These are phyloP conservation scores for Limnomonas spitsbergensis DNA, from an alignment of 139 green algal genomes.

Conservation along the genomic window DNA sequence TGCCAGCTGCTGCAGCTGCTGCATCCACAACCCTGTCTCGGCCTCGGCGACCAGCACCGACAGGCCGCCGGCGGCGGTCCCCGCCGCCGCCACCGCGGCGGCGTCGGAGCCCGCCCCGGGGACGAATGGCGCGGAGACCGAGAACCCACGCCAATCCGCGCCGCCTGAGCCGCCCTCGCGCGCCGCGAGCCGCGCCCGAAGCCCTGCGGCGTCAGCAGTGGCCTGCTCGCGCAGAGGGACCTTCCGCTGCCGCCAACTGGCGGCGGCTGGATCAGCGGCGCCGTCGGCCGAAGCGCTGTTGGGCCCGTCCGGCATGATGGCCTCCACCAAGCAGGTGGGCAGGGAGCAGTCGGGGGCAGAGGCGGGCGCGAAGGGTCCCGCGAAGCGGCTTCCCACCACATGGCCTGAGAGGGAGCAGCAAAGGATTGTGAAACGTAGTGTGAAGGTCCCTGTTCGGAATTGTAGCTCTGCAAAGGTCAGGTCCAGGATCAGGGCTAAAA, in stretches of 20 bases:
- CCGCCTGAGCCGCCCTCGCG: constrained; percentile 11
- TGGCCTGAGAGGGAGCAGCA: neutral
- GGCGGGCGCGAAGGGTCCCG: constrained; percentile 10
- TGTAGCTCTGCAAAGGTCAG: neutral
- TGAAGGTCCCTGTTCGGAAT: neutral
- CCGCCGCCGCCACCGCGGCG: no score
- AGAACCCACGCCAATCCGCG: constrained; percentile 60
- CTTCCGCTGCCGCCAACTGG: no score
- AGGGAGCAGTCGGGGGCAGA: constrained; percentile 13
- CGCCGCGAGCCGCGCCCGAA: neutral
- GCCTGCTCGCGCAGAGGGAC: neutral
- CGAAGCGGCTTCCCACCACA: neutral
- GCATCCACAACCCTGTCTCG: constrained; percentile 4
- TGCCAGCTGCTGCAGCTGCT: neutral
- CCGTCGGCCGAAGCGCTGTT: neutral
- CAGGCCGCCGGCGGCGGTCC: no score
- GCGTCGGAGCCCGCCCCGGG: constrained; percentile 58
- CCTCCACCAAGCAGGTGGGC: constrained; percentile 14
- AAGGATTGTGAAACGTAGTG: neutral
- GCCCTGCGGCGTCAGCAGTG: neutral
- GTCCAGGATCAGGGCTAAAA: neutral
- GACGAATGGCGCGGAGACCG: constrained; percentile 56
- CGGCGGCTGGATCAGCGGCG: no score
- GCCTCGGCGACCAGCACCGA: neutral
- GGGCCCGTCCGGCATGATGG: neutral